These are phyloP conservation scores for Coffea eugenioides DNA, from an alignment of 257 asterid genomes.

Conservation along the genomic window DNA sequence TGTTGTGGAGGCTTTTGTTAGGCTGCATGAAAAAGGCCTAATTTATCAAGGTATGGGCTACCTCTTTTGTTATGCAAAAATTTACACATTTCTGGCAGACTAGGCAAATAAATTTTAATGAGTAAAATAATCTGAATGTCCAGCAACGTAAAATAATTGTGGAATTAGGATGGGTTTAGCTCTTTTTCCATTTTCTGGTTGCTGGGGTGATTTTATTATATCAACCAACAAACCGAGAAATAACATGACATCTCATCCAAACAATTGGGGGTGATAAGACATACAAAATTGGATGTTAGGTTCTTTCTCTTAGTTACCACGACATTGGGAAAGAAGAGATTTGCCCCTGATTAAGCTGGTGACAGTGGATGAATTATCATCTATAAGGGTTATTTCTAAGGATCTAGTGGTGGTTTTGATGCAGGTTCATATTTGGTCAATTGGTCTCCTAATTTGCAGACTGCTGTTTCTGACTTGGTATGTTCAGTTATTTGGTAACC, in stretches of 20 bases:
- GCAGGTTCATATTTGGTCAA: constrained; percentile 98
- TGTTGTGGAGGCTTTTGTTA: constrained; percentile 86
- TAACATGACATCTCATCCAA: too few species aligned
- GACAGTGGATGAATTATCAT: not conserved
- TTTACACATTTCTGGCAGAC: not conserved
- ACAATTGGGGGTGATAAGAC: not conserved
- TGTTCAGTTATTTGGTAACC: constrained; percentile 12
- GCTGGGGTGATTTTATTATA: not conserved
- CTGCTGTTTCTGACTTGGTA: constrained; percentile 98
- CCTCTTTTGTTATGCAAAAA: not conserved
- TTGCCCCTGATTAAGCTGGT: not conserved
- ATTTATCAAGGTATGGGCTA: constrained; percentile 76
- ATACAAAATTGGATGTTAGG: not conserved
- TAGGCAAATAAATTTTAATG: not conserved
- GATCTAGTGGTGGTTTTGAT: constrained; percentile 6
- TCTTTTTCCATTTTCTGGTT: not conserved
- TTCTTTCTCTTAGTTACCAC: not conserved
- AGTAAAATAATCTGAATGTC: not conserved
- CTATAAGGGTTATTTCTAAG: not conserved
- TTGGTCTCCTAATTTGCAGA: constrained; percentile 98
- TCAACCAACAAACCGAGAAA: not conserved
- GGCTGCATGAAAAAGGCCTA: constrained; percentile 95
- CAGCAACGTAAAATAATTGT: not conserved
- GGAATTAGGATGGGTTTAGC: not conserved
- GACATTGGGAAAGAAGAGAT: not conserved